Evolutionary conservation across 352 stramenopile genomes (phyloP), one percentile per base, ranked within the genome.

Genomic region (Phytophthora aleatoria): DNA sequence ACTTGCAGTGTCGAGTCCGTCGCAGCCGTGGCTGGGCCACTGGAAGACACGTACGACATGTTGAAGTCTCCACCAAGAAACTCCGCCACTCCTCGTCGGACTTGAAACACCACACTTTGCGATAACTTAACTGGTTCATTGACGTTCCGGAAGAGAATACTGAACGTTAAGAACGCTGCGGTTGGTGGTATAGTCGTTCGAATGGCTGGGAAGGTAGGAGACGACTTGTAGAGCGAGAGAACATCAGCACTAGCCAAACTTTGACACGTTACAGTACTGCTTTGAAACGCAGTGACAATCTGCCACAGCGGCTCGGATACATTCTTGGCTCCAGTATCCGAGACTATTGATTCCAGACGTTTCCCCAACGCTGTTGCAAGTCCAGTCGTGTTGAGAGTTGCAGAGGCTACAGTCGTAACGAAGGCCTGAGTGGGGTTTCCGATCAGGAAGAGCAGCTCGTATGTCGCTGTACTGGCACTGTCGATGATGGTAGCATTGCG

Each of bases 141-240:
- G 9, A 87, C 48, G 52, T 87, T 86, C 33, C 76, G 67, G 24
- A 81, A 85, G 33, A 61, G 56, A 12, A 86, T 62, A 38, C 74
- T 71, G 12, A 85, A 69, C 0, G 58, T 60, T 57, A 89, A 49
- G 47, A 81, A 87, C 11, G 61, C 49, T 0, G 61, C 31, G 1
- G 44, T 48, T 12, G 69, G 48, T 2, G 27, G 7, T 50, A 20
- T 12, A 7, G 35, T 41, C 35, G 35, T 41, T 41, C 58, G 42
- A 61, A 64, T 27, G 8, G 60, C 47, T 27, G 47, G 59, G 69
- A 74, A 72, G 33, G 60, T 61, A 27, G 66, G 73, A 9, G 59
- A 62, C 5, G 69, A 62, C 28, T 60, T 68, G 64, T 72, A 72
- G 1, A 52, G 31, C 11, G 43, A 50, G 5, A 75, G 59, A n/a